A percentile compares a stretch with the other conserved stretches of the same genome.
These are phyloP conservation scores for Arthrobotrys sphaeroides DNA, from an alignment of 2,329 filamentous ascomycete genomes.

Conservation along the genomic window DNA sequence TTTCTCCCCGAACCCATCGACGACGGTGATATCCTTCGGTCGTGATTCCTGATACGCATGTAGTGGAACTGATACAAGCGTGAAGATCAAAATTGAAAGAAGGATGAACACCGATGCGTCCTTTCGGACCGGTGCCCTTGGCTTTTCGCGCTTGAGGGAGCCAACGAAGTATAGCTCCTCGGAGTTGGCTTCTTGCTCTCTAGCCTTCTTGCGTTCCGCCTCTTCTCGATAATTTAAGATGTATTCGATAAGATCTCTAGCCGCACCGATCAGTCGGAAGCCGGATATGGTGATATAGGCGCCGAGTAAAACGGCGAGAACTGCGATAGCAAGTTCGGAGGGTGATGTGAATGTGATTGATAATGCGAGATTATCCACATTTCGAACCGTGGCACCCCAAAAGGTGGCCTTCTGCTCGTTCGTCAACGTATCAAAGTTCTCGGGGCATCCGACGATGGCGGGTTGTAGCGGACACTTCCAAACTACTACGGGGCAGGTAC, in stretches of 20 bases:
- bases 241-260: conserved; percentile 20
- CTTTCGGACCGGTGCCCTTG: conserved; percentile 34
- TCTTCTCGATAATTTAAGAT: conserved; percentile 39
- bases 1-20: conserved; percentile 26
- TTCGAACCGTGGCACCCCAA: conserved; percentile 6
- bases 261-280: conserved; percentile 22
- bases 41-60: conserved; percentile 26
- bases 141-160: conserved; percentile 34
- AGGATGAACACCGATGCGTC: conserved; percentile 37
- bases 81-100: conserved; percentile 29
- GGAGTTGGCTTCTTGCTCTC: conserved; percentile 30
- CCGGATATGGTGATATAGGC: conserved; percentile 42
- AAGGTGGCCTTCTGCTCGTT: conserved; percentile 5
- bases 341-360: conserved; percentile 4
- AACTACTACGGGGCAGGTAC: conserved; percentile 26
- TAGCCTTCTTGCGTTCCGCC: conserved; percentile 34
- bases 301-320: conserved; percentile 31
- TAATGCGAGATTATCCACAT: conserved; percentile 21
- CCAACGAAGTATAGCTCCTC: conserved; percentile 46
- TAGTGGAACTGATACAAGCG: conserved; percentile 29
- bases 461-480: conserved; percentile 16
- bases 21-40: conserved; percentile 7
- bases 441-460: conserved; percentile 23
- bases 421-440: not conserved
- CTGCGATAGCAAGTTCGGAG: conserved; percentile 17